phyloP scores from a whole-genome alignment of 371 early-diverging fungal genomes.

The Rhizopus microsporus region DNA sequence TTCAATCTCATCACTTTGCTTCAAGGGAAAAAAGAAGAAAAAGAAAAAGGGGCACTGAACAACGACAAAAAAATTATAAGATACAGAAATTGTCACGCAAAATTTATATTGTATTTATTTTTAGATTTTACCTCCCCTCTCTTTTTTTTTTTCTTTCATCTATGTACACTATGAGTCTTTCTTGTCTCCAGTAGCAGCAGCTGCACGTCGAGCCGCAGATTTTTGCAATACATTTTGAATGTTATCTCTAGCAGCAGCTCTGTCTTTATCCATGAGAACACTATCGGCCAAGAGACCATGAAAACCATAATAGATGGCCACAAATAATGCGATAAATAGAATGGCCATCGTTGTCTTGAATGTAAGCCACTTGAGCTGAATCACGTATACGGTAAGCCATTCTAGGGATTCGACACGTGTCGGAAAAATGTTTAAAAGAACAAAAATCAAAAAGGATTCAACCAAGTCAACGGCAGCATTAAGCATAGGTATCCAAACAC shows the following conservation, averaged over 20 bases:
- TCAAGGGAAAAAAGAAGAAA: no score
- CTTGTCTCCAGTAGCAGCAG: constrained; percentile 23
- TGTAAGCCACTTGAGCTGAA: constrained; percentile 37
- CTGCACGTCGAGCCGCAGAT: constrained; percentile 23
- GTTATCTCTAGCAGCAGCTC: constrained; percentile 24
- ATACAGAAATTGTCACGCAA: background rate
- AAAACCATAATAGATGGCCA: constrained; percentile 46
- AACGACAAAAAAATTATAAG: background rate
- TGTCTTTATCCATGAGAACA: constrained; percentile 44
- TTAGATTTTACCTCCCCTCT: background rate
- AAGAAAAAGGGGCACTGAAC: background rate
- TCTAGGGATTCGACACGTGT: constrained; percentile 27
- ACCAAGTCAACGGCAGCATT: constrained; percentile 32
- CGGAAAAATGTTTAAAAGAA: constrained; percentile 36
- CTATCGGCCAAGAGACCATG: constrained; percentile 44
- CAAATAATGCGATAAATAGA: constrained; percentile 30
- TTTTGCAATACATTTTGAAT: constrained; percentile 28
- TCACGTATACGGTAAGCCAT: constrained; percentile 24
- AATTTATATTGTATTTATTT: background rate
- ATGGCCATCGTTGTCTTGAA: constrained; percentile 32
- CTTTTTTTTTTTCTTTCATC: background rate
- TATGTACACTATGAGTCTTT: constrained; percentile 11
- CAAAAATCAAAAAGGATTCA: constrained; percentile 32
- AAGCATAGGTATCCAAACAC: constrained; percentile 43
- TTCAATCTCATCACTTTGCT: background rate